Base-by-base conservation (phyloP, 1,284 basidiomycete species). In the Ceratobasidium sp. region DNA sequence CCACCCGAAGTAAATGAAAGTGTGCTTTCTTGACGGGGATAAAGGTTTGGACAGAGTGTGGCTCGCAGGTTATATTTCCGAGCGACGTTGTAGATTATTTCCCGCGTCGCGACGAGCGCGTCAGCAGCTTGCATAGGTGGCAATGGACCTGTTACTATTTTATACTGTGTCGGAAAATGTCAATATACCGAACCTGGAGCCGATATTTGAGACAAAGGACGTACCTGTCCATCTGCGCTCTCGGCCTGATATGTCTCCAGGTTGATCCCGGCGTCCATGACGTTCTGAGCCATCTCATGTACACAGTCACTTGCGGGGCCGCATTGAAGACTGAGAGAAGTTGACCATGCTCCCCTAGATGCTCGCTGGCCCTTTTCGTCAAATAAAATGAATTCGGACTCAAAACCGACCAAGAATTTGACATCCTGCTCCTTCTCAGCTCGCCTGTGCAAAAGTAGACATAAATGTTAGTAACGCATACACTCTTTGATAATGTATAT, bases 341-440 rank as follows among this genome's bases (percentile, higher is more conserved):
- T 76, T 0, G 83, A 87, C 27, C 81, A 78, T 0, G 89, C 82
- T 22, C 83, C 83, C 19, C 85, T 86, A 85, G 85, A 93, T 41
- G 86, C 85, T 66, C 6, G 36, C 11, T 8, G 8, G 4, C 84
- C 60, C 77, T 88, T 87, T 44, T 85, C 85, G n/a, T n/a, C n/a
- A 27, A 88, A 84, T 5, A 93, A 86, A 66, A 89, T 87, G 78
- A 92, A 91, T 79, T 93, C 91, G 1, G 84, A 86, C 81, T 93
- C 92, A 77, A 90, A 86, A 1, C 92, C 91, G 24, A 91, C 85
- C 44, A 92, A 84, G 79, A 91, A 91, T 8, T 87, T 82, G 15
- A 87, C 80, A 1, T 83, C 85, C 1, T 82, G 81, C 79, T 79
- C 7, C 81, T 72, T 62, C 82, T 79, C 0, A 24, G 87, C 87